phyloP scores from a whole-genome alignment of 768 basidiomycete species.

The Amanita thiersii region DNA sequence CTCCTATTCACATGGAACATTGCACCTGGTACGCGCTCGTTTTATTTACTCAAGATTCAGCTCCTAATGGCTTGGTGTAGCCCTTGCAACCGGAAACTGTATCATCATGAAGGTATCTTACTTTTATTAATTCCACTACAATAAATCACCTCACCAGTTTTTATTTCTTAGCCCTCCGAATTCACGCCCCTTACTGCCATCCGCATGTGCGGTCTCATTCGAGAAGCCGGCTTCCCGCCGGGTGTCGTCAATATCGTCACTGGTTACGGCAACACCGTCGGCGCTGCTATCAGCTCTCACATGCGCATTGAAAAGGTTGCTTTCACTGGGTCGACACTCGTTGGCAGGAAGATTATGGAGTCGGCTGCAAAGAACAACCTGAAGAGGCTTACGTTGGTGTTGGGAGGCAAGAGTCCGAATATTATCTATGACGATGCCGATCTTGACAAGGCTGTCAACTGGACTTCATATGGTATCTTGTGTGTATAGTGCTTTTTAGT shows the following conservation, averaged over 20 bases:
- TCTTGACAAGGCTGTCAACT: constrained; percentile 63
- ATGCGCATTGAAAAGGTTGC: constrained; percentile 69
- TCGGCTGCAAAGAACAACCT: constrained; percentile 76
- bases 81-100: constrained; percentile 75
- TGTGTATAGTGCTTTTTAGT: constrained; percentile 24
- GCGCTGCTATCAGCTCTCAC: constrained; percentile 64
- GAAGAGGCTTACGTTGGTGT: constrained; percentile 77
- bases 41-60: background rate
- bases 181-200: constrained; percentile 69
- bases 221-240: constrained; percentile 71
- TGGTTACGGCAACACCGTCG: constrained; percentile 65
- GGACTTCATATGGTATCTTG: constrained; percentile 70
- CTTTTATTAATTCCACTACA: background rate
- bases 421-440: constrained; percentile 72
- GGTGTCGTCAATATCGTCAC: constrained; percentile 74
- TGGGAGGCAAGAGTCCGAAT: constrained; percentile 70
- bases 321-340: constrained; percentile 80
- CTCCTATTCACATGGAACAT: constrained; percentile 71
- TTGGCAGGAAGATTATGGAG: constrained; percentile 74
- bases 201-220: constrained; percentile 43
- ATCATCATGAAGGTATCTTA: constrained; percentile 52
- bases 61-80: constrained; percentile 17
- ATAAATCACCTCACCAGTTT: background rate
- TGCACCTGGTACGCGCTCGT: constrained; percentile 54
- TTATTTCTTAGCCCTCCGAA: constrained; percentile 53